These are phyloP conservation scores for Diphasiastrum complanatum DNA, from an alignment of 83 land plant genomes.

Conservation along the genomic window DNA sequence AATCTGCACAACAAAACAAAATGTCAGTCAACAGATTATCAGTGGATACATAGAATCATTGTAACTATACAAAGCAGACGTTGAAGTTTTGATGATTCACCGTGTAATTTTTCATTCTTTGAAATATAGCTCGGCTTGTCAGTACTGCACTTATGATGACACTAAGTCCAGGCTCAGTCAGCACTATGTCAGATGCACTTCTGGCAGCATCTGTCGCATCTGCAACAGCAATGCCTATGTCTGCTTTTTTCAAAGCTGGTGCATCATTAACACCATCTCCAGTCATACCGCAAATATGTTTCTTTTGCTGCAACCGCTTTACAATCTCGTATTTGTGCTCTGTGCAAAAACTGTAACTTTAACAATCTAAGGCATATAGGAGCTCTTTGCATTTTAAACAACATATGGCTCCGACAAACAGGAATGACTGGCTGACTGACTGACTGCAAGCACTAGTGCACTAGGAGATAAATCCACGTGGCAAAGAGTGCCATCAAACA, in stretches of 20 bases:
- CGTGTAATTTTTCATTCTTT: constrained; percentile 82
- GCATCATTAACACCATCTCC: constrained; percentile 93
- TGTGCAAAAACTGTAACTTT: constrained; percentile 15
- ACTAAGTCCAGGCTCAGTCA: constrained; percentile 83
- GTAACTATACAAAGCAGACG: no score
- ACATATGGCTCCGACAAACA: no score
- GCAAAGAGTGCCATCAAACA: neutral
- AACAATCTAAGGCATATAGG: no score
- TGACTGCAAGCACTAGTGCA: no score
- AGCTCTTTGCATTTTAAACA: no score
- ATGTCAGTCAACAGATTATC: constrained; percentile 1
- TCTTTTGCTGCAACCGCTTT: constrained; percentile 58
- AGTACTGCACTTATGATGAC: constrained; percentile 80
- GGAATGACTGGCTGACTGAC: no score
- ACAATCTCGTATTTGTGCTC: constrained; percentile 89
- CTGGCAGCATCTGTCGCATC: constrained; percentile 87
- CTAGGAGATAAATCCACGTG: neutral
- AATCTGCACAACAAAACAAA: constrained; percentile 34
- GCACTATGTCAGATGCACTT: constrained; percentile 77
- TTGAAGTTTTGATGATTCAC: constrained; percentile 32
- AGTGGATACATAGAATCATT: neutral
- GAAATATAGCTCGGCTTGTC: constrained; percentile 77
- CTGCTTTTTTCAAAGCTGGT: constrained; percentile 80
- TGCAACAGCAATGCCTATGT: constrained; percentile 79
- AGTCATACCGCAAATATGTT: constrained; percentile 84